These are phyloP conservation scores for Colletotrichum navitas DNA, from an alignment of 2,329 filamentous ascomycete species.

Conservation along the genomic window DNA sequence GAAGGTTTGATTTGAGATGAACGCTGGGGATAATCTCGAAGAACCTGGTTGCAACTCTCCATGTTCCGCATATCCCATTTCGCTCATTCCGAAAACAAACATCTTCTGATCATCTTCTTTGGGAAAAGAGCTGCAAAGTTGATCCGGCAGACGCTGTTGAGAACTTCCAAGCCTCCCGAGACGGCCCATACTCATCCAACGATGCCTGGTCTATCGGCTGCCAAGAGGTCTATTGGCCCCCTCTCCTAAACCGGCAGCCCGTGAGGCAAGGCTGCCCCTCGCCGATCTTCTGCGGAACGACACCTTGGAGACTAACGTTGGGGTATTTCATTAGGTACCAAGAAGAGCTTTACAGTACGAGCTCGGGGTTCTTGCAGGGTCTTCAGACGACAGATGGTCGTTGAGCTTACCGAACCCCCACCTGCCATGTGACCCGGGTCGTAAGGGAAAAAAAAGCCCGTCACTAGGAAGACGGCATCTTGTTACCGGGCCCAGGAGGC, in stretches of 20 bases:
- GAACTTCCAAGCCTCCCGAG: constrained; percentile 10
- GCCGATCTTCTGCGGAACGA: constrained; percentile 23
- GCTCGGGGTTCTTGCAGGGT: constrained; percentile 27
- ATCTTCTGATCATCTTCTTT: constrained; percentile 39
- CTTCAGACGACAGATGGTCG: constrained; percentile 6
- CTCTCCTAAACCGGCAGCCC: constrained; percentile 17
- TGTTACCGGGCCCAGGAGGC: constrained; percentile 13
- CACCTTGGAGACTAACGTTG: constrained; percentile 30
- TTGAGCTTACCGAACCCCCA: constrained; percentile 32
- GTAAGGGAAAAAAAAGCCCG: constrained; percentile 35
- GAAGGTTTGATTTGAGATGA: constrained; percentile 43
- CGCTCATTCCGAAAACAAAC: constrained; percentile 41
- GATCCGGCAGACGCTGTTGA: constrained; percentile 31
- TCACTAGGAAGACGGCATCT: constrained; percentile 29
- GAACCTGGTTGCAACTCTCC: constrained; percentile 39
- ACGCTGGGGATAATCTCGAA: constrained; percentile 42
- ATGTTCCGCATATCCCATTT: constrained; percentile 42
- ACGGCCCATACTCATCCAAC: constrained; percentile 38
- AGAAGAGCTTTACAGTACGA: constrained; percentile 11
- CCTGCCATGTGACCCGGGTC: constrained; percentile 27
- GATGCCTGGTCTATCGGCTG: constrained; percentile 23
- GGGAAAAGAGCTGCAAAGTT: constrained; percentile 34
- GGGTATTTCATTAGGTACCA: constrained; percentile 33
- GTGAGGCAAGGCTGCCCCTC: constrained; percentile 27
- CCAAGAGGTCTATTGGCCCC: constrained; percentile 21